Evolutionary conservation across 441 rosid species (phyloP), one percentile per base, ranked within the genome.

Genomic region (Euphorbia celastroides): DNA sequence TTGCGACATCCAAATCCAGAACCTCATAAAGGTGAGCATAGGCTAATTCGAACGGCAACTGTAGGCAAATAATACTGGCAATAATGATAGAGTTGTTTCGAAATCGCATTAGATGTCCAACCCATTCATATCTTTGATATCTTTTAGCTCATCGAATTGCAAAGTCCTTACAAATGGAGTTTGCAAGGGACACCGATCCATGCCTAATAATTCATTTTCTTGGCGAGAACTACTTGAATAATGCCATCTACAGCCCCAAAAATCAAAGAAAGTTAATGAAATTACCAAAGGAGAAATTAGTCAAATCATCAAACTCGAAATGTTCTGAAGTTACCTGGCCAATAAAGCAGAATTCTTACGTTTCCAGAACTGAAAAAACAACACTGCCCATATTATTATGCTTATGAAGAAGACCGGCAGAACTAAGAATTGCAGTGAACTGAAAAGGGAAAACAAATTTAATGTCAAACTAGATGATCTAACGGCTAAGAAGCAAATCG

Each of bases 281-380:
- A 30, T 26, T 9, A 27, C 42, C 17, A 14, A 30, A 57, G 34
- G n/a, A 30, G 48, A 48, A 44, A 14, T 19, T n/a, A 31, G 0
- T n/a, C 23, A 27, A 26, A 22, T 56, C 10, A 46, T 32, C 61
- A 63, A 7, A 52, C 54, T 30, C 64, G n/a, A 61, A 13, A 30
- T 20, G 34, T 66, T 59, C 57, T 20, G 26, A 9, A 63, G 41
- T 68, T 79, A 87, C 97, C 93, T 83, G 66, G 89, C 87, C 57
- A 92, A 67, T 70, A 93, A 83, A 32, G 96, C 88, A 5, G 87
- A 74, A 41, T 91, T 93, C 80, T 89, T 89, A 63, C 96, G 93
- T 80, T 91, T 93, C 99, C 99, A 91, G 74, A 89, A 93, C 79
- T 91, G 95, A 79, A 89, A 86, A 85, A 93, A 88, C 80, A 91